phyloP scores from a whole-genome alignment of 495 filamentous ascomycete species.

The Hapsidospora chrysogenum region DNA sequence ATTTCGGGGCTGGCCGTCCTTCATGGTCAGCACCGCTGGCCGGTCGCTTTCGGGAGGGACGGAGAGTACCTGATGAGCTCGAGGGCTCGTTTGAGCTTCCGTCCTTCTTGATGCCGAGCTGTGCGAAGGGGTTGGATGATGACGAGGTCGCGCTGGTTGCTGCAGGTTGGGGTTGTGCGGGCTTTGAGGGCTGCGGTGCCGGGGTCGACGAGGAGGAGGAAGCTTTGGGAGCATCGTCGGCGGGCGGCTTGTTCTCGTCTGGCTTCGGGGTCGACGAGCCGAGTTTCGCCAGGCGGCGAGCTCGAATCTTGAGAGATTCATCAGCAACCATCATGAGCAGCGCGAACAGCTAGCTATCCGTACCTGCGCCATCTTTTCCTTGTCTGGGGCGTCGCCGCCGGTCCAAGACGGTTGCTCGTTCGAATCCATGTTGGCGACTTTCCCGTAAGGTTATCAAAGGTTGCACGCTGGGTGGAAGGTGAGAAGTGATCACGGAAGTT shows the following conservation, averaged over 20 bases:
- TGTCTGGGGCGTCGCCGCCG: slow-evolving; percentile 12
- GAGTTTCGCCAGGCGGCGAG: slow-evolving; percentile 23
- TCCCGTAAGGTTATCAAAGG: no score
- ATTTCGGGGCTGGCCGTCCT: slow-evolving; percentile 5
- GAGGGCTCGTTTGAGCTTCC: not conserved
- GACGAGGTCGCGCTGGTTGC: not conserved
- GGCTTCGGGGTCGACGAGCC: slow-evolving; percentile 7
- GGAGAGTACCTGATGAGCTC: slow-evolving; percentile 10
- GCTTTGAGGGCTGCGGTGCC: slow-evolving; percentile 6
- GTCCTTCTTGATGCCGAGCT: slow-evolving; percentile 1
- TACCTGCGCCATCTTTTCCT: slow-evolving; percentile 18
- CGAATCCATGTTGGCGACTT: no score
- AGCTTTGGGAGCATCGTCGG: no score
- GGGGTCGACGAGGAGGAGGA: no score
- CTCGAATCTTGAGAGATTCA: slow-evolving; percentile 16
- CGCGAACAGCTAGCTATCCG: no score
- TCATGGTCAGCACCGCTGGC: slow-evolving; percentile 13
- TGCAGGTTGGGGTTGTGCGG: slow-evolving; percentile 1
- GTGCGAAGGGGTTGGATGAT: slow-evolving; percentile 2
- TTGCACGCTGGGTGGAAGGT: no score
- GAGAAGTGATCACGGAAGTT: no score
- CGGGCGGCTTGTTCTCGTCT: no score
- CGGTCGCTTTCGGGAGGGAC: slow-evolving; percentile 9
- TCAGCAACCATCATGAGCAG: no score
- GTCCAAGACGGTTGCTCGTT: slow-evolving; percentile 4